Evolutionary conservation across 176 grass and related monocot species (phyloP).

Genomic region (Rhynchospora breviuscula): DNA sequence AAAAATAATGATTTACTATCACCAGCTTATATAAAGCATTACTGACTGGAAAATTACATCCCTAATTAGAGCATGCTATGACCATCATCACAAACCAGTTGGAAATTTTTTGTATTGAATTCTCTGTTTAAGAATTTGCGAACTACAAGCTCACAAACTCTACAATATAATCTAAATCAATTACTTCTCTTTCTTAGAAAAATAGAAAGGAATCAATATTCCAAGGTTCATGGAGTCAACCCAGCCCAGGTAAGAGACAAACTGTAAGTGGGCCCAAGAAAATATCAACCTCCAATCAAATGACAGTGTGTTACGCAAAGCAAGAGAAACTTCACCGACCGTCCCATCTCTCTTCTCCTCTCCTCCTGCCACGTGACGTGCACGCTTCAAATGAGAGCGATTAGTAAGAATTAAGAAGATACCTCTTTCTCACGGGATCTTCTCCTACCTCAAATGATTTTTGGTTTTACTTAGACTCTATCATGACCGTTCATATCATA

Average conservation of each 20-base stretch:
- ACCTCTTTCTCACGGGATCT: background rate
- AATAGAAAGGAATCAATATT: no score
- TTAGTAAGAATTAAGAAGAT: background rate
- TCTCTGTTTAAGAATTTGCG: background rate
- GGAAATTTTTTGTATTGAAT: background rate
- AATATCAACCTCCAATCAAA: constrained; percentile 21
- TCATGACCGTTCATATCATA: background rate
- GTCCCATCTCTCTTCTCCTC: background rate
- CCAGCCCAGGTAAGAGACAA: background rate
- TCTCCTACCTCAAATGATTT: background rate
- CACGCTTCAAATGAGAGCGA: background rate
- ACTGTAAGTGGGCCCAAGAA: constrained; percentile 11
- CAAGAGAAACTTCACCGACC: background rate
- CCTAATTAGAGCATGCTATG: background rate
- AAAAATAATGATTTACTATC: no score
- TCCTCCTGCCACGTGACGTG: constrained; percentile 15
- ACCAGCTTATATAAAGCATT: no score
- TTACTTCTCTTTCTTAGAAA: no score
- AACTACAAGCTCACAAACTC: background rate
- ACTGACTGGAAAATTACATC: no score
- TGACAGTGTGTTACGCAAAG: constrained; percentile 6
- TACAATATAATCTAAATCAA: background rate
- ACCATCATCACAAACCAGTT: background rate
- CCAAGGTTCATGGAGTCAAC: background rate
- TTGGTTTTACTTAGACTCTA: background rate